Evolutionary conservation across 2,329 filamentous ascomycete species (phyloP), one percentile per base, ranked within the genome.

Genomic region (Aspergillus sp.): DNA sequence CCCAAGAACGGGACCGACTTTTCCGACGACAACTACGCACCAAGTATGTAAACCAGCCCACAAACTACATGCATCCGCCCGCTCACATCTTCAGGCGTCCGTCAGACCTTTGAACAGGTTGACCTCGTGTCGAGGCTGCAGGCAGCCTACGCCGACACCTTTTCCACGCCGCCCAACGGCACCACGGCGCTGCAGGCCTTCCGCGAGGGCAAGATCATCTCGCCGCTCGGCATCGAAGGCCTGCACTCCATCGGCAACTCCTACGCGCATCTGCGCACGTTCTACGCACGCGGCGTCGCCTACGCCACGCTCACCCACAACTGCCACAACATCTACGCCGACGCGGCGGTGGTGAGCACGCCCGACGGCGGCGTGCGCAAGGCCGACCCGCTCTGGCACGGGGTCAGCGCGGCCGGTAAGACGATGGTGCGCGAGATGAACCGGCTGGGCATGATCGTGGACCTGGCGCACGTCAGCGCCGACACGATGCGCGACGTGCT

Each of bases 221-320:
- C 88, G 1, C 88, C 89, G 0, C 75, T 93, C 3, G 89, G 87
- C 2, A 84, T 95, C 48, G 91, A 96, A 74, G 93, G 93, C 3
- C 81, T 97, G 6, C 93, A 97, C 67, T 93, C 96, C 64, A 95
- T 97, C 61, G 92, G 91, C 53, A 96, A 97, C 73, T 89, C 71
- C 4, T 60, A 75, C 14, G 67, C 86, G 1, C 78, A 86, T 20
- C 77, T 97, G 9, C 85, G 93, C 5, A 79, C 84, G 20, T 96
- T 87, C 71, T 79, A 94, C 69, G 77, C 81, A 2, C 78, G 96
- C 2, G 93, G 93, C 1, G 91, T 92, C 4, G 86, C 91, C 46
- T 97, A 97, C 65, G 86, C 87, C 16, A 97, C 92, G 0, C 76
- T 97, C 14, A 96, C 90, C 2, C 93, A 96, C 77, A 96, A 96